Evolutionary conservation across 805 yeast species (phyloP).

Genomic region (Komagataella mondaviorum): DNA sequence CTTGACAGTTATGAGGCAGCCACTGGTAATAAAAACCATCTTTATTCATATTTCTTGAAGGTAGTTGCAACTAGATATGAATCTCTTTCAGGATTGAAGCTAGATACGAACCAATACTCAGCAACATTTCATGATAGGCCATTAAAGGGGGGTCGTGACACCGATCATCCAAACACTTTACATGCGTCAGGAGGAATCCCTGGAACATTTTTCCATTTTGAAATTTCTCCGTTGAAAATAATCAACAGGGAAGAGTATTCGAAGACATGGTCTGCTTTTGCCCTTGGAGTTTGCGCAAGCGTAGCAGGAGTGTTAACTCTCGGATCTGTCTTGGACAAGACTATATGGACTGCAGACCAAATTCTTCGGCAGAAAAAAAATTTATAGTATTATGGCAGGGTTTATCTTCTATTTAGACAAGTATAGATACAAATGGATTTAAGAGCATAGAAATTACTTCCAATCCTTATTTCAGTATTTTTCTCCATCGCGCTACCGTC

Average conservation of each 20-base stretch:
- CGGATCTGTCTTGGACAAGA: slow-evolving; percentile 78
- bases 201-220: slow-evolving; percentile 78
- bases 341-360: slow-evolving; percentile 81
- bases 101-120: slow-evolving; percentile 84
- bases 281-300: slow-evolving; percentile 74
- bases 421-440: no score
- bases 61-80: slow-evolving; percentile 86
- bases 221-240: slow-evolving; percentile 85
- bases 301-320: slow-evolving; percentile 90
- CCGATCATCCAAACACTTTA: slow-evolving; percentile 77
- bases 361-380: slow-evolving; percentile 59
- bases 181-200: slow-evolving; percentile 85
- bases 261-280: slow-evolving; percentile 72
- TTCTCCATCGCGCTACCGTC: neutral
- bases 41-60: slow-evolving; percentile 69
- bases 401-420: neutral
- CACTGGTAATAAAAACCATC: slow-evolving; percentile 38
- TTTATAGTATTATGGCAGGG: slow-evolving; percentile 5
- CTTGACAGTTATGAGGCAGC: slow-evolving; percentile 38
- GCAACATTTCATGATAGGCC: slow-evolving; percentile 85
- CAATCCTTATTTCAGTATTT: neutral
- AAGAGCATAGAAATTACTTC: no score
- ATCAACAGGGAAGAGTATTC: slow-evolving; percentile 67
- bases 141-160: slow-evolving; percentile 74
- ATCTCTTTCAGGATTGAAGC: slow-evolving; percentile 33